phyloP scores from a whole-genome alignment of 768 basidiomycete genomes.

The Collybiopsis confluens region DNA sequence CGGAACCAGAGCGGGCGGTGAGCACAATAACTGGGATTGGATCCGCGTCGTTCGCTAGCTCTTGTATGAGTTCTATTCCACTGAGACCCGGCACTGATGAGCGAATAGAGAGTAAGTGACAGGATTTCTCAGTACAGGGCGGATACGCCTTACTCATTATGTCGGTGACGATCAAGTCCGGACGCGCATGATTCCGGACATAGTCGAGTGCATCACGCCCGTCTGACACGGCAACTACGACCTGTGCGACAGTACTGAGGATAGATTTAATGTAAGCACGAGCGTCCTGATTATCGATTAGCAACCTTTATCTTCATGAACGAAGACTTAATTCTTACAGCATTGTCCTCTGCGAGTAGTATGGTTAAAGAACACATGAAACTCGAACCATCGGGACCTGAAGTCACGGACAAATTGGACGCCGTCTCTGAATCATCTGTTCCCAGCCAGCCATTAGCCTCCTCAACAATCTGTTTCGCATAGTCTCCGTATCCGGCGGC shows the following conservation, averaged over 20 bases:
- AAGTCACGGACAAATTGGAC: not conserved
- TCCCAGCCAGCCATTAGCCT: constrained; percentile 4
- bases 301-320: not conserved
- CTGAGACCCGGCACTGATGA: constrained; percentile 4
- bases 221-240: constrained; percentile 4
- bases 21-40: constrained; percentile 2
- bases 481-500: not conserved
- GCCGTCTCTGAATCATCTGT: constrained; percentile 8
- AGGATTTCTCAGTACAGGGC: not conserved
- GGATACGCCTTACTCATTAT: constrained; percentile 2
- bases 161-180: constrained; percentile 7
- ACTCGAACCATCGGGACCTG: not conserved
- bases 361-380: not conserved
- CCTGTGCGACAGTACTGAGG: not conserved
- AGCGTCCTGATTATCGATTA: not conserved
- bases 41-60: constrained; percentile 1
- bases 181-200: not conserved
- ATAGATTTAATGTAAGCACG: constrained; percentile 8
- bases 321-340: not conserved
- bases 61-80: not conserved
- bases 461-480: constrained; percentile 7
- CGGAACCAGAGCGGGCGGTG: not conserved
- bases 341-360: constrained; percentile 8
- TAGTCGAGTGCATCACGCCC: constrained; percentile 7
- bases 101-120: not conserved